Percentiles rank a stretch among this genome's conserved stretches.
phyloP scores from a whole-genome alignment of 768 basidiomycete genomes.

The Postia placenta region DNA sequence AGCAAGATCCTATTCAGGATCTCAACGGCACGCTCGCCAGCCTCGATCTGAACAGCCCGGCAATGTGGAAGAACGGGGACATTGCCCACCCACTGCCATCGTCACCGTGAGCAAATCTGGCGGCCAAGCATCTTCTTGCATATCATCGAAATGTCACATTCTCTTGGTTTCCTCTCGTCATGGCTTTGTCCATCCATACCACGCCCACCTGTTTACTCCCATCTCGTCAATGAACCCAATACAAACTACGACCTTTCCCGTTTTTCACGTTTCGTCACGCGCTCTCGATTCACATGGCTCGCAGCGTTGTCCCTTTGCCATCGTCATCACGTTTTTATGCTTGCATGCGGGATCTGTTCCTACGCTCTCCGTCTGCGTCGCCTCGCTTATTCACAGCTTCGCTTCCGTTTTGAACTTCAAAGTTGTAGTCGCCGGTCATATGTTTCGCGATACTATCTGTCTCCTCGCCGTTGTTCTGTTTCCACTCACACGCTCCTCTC shows the following conservation, averaged over 20 bases:
- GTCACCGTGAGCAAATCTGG: conserved; percentile 1
- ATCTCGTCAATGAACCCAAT: conserved; percentile 7
- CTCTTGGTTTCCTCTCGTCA: conserved; percentile 4
- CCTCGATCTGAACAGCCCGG: conserved; percentile 50
- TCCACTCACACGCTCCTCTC: too few species aligned
- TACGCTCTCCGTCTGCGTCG: conserved; percentile 9
- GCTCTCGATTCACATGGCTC: conserved; percentile 14
- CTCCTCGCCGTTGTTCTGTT: conserved; percentile 5
- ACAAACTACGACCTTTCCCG: conserved; percentile 14
- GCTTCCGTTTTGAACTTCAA: conserved; percentile 10
- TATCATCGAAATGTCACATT: conserved; percentile 4
- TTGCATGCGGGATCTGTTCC: conserved; percentile 20
- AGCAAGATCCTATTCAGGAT: conserved; percentile 56
- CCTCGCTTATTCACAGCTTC: conserved; percentile 10
- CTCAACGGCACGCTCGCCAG: conserved; percentile 74
- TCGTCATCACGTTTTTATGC: conserved; percentile 17
- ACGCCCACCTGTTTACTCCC: conserved; percentile 6
- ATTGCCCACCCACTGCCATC: conserved; percentile 10
- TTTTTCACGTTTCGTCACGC: conserved; percentile 15
- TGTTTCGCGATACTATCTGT: conserved; percentile 14
- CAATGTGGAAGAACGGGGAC: conserved; percentile 27
- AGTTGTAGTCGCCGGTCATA: conserved; percentile 7
- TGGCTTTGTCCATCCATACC: conserved; percentile 12
- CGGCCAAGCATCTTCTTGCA: conserved; percentile 1
- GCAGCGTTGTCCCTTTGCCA: conserved; percentile 5